A percentile compares a stretch with the other conserved stretches of the same genome.
Evolutionary conservation across 306 rosid species (phyloP).

Genomic region (Quercus mongolica): DNA sequence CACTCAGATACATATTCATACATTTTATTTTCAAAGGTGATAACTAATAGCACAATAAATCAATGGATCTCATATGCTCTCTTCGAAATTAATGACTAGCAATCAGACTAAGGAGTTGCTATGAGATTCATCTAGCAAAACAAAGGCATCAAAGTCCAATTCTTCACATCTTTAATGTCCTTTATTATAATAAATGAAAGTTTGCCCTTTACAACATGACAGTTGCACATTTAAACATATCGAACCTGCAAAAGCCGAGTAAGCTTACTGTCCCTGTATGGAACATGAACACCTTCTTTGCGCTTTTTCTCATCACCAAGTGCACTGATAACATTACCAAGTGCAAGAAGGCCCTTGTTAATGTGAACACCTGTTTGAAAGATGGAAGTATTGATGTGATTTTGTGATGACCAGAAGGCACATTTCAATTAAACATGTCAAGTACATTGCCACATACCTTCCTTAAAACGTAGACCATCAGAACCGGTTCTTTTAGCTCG

Average conservation of each 20-base stretch:
- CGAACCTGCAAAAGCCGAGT: conserved; percentile 97
- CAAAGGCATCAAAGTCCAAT: neutral
- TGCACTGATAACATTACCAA: conserved; percentile 98
- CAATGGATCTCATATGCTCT: neutral
- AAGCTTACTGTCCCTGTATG: conserved; percentile 96
- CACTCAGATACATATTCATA: neutral
- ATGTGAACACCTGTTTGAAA: conserved; percentile 84
- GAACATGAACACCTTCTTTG: conserved; percentile 93
- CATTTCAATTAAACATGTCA: neutral
- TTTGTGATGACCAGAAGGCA: conserved; percentile 13
- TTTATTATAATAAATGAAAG: conserved; percentile 13
- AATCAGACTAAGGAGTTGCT: neutral
- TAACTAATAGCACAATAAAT: neutral
- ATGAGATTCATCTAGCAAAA: neutral
- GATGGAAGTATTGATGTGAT: conserved; percentile 24
- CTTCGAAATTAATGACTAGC: neutral
- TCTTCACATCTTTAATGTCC: neutral
- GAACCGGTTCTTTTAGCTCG: conserved; percentile 99
- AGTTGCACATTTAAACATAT: conserved; percentile 15
- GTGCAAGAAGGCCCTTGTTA: conserved; percentile 98
- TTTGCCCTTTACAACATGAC: conserved; percentile 7
- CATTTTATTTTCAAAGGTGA: neutral
- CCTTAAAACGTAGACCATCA: conserved; percentile 96
- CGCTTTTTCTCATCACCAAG: conserved; percentile 99
- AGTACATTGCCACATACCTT: conserved; percentile 51